Conservation (phyloP, 768 basidiomycete genomes). For the Scleroderma bovista region DNA sequence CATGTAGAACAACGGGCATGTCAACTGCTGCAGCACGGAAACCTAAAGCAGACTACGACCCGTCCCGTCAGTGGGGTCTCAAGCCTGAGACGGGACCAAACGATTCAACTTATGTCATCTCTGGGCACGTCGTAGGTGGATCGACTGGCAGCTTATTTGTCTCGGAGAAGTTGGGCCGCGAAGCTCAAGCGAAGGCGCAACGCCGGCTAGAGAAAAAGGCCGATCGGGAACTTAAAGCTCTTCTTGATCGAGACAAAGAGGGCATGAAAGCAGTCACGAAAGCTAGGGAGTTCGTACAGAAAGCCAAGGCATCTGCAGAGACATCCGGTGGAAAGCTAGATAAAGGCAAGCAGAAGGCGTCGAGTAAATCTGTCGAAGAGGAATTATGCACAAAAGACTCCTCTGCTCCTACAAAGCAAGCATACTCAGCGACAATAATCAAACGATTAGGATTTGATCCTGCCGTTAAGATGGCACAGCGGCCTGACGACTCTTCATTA, state of each 20-base stretch:
- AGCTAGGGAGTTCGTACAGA: slow-evolving; percentile 45
- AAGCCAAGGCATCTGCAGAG: slow-evolving; percentile 19
- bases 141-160: slow-evolving; percentile 41
- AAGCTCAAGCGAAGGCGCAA: slow-evolving; percentile 71
- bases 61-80: slow-evolving; percentile 70
- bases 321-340: slow-evolving; percentile 10
- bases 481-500: slow-evolving; percentile 33
- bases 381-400: slow-evolving; percentile 9
- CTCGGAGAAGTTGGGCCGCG: slow-evolving; percentile 71
- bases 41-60: slow-evolving; percentile 57
- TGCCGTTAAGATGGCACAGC: slow-evolving; percentile 46
- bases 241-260: slow-evolving; percentile 61
- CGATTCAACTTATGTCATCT: slow-evolving; percentile 70
- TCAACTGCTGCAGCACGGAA: slow-evolving; percentile 39
- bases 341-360: slow-evolving; percentile 11
- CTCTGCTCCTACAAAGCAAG: slow-evolving; percentile 30
- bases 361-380: slow-evolving; percentile 11
- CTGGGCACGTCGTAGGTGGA: slow-evolving; percentile 67
- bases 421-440: slow-evolving; percentile 63
- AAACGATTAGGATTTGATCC: slow-evolving; percentile 80
- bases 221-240: slow-evolving; percentile 53
- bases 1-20: slow-evolving; percentile 69
- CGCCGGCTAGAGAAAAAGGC: slow-evolving; percentile 54
- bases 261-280: slow-evolving; percentile 61
- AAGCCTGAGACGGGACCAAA: slow-evolving; percentile 41